A percentile compares a stretch with the other conserved stretches of the same genome.
Conservation (phyloP, 345 rosid genomes). For the Syzygium jambos region DNA sequence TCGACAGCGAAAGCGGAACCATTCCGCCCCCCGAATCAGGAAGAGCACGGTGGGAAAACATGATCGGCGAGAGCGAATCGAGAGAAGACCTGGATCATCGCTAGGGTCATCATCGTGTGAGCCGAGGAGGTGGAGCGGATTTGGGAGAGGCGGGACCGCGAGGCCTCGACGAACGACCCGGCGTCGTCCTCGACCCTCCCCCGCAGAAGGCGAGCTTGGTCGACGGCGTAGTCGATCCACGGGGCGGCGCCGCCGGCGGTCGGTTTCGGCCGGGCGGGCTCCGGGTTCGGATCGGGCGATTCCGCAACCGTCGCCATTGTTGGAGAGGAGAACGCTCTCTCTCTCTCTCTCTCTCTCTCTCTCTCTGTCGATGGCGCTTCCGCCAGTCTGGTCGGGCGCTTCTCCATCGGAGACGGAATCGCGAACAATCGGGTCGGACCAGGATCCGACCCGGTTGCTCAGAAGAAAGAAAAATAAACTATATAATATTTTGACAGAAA, state of each 20-base stretch:
- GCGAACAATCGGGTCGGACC: neutral
- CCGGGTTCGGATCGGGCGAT: slow-evolving; percentile 25
- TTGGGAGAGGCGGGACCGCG: slow-evolving; percentile 47
- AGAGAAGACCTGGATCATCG: slow-evolving; percentile 4
- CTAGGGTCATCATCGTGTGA: slow-evolving; percentile 52
- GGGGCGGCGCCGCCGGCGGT: slow-evolving; percentile 15
- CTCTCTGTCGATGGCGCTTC: neutral
- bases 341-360: neutral
- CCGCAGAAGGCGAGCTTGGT: slow-evolving; percentile 52
- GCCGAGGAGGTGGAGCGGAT: slow-evolving; percentile 55
- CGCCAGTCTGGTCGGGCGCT: neutral
- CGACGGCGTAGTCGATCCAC: slow-evolving; percentile 68
- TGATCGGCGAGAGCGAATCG: neutral
- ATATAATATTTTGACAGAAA: neutral
- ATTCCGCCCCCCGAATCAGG: neutral
- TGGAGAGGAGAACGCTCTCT: neutral
- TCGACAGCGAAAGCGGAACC: neutral
- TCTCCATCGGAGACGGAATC: neutral
- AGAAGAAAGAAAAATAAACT: too few species aligned
- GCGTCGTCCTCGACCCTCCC: slow-evolving; percentile 32
- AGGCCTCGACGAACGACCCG: slow-evolving; percentile 35
- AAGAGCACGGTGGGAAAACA: neutral
- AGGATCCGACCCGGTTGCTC: neutral
- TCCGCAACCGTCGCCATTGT: slow-evolving; percentile 40
- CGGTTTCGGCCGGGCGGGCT: neutral